Percentiles rank a stretch among this genome's conserved stretches.
These are phyloP conservation scores for Adansonia digitata DNA, from an alignment of 345 rosid species.

Conservation along the genomic window DNA sequence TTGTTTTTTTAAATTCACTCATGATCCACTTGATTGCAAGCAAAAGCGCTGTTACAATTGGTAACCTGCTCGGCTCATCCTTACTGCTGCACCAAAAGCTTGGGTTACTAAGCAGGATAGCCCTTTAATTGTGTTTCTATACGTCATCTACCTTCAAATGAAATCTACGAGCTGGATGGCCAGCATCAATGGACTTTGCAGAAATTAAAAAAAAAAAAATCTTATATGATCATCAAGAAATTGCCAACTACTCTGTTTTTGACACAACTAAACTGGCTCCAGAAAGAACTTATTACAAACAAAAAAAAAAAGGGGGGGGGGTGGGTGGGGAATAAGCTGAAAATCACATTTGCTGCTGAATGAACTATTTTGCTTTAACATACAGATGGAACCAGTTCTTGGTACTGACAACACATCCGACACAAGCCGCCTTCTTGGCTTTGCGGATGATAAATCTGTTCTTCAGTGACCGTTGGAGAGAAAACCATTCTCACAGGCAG, in stretches of 20 bases:
- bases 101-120: no score
- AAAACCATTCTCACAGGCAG: constrained; percentile 39
- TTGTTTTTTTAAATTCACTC: no score
- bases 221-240: background rate
- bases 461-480: constrained; percentile 66
- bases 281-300: background rate
- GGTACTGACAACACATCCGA: constrained; percentile 6
- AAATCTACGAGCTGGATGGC: background rate
- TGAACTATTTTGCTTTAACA: constrained; percentile 14
- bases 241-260: background rate
- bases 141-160: background rate
- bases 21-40: no score
- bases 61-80: no score
- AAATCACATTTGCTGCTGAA: background rate
- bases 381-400: constrained; percentile 10
- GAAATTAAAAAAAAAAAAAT: background rate
- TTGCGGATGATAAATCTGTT: background rate
- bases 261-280: background rate
- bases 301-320: no score
- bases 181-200: background rate
- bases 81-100: no score
- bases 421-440: background rate
- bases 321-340: background rate
- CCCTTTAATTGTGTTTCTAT: background rate
- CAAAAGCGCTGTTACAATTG: no score